These are phyloP conservation scores for Erigeron canadensis DNA, from an alignment of 129 eudicot genomes.

Conservation along the genomic window DNA sequence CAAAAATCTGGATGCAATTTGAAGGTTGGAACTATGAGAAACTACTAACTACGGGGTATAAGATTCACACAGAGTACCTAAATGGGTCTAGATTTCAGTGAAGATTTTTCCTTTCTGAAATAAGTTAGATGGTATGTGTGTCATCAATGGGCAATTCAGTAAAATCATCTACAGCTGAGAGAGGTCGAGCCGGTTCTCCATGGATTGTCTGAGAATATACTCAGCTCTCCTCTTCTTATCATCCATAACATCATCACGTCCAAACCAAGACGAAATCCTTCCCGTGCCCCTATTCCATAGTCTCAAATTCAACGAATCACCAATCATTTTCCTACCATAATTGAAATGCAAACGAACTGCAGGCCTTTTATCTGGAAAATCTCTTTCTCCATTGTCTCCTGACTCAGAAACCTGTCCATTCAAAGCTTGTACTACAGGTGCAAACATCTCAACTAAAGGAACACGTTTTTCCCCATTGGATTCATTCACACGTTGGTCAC, in stretches of 20 bases:
- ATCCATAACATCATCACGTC: slow-evolving; percentile 82
- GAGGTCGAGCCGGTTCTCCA: slow-evolving; percentile 71
- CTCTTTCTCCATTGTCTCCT: slow-evolving; percentile 47
- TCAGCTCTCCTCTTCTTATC: slow-evolving; percentile 95
- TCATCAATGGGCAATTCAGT: slow-evolving; percentile 39
- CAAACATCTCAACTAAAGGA: slow-evolving; percentile 68
- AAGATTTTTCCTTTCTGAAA: slow-evolving; percentile 28
- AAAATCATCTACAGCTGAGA: slow-evolving; percentile 74
- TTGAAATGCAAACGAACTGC: slow-evolving; percentile 68
- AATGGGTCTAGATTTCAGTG: slow-evolving; percentile 37
- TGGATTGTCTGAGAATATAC: slow-evolving; percentile 72
- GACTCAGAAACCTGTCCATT: slow-evolving; percentile 53
- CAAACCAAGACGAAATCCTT: slow-evolving; percentile 52
- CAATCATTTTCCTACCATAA: slow-evolving; percentile 59
- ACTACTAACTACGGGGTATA: slow-evolving; percentile 37
- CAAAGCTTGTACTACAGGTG: slow-evolving; percentile 83
- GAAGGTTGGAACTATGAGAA: slow-evolving; percentile 26
- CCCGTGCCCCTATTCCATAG: slow-evolving; percentile 58
- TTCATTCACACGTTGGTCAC: slow-evolving; percentile 33
- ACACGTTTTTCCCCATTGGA: slow-evolving; percentile 37
- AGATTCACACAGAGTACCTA: slow-evolving; percentile 43
- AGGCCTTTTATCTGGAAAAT: slow-evolving; percentile 54
- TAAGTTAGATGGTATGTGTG: slow-evolving; percentile 24
- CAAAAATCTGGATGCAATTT: slow-evolving; percentile 39
- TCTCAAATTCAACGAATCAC: slow-evolving; percentile 76